Evolutionary conservation across 2,329 filamentous ascomycete genomes (phyloP).

Genomic region (Ophiostoma montium): DNA sequence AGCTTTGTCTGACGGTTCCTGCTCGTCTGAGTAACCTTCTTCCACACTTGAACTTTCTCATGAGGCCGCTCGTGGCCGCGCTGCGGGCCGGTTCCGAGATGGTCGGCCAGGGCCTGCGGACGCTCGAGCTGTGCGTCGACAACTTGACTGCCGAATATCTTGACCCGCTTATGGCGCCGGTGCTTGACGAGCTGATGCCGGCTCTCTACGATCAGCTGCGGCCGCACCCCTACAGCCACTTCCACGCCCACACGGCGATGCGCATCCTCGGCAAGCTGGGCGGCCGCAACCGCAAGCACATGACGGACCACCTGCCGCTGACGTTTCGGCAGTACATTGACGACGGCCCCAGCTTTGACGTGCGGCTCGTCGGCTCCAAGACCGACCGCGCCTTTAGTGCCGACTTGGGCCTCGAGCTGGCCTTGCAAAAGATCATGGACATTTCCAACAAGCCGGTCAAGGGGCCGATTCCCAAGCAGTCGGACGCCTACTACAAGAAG

Average conservation of each 20-base stretch:
- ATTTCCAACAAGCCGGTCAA: conserved; percentile 45
- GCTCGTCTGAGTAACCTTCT: conserved; percentile 87
- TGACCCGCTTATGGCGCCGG: conserved; percentile 96
- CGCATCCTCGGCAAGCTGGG: conserved; percentile 92
- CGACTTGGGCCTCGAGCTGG: conserved; percentile 73
- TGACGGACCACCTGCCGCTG: conserved; percentile 77
- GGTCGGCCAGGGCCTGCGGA: conserved; percentile 85
- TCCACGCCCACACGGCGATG: conserved; percentile 96
- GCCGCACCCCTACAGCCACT: conserved; percentile 90
- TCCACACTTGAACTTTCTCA: conserved; percentile 88
- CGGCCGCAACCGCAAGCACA: conserved; percentile 87
- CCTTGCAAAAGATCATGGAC: conserved; percentile 79
- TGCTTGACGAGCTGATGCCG: conserved; percentile 97
- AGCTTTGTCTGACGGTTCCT: conserved; percentile 90
- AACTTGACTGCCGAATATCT: conserved; percentile 96
- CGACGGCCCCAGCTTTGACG: conserved; percentile 73
- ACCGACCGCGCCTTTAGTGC: conserved; percentile 79
- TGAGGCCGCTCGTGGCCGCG: conserved; percentile 94
- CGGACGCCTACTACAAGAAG: conserved; percentile 78
- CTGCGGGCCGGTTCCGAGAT: conserved; percentile 82
- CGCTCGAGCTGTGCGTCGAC: conserved; percentile 90
- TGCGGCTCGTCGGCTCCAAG: conserved; percentile 79
- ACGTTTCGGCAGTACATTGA: conserved; percentile 76
- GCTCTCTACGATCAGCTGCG: conserved; percentile 91
- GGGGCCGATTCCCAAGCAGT: conserved; percentile 37